phyloP scores from a whole-genome alignment of 345 rosid genomes.

The Sisymbrium irio region DNA sequence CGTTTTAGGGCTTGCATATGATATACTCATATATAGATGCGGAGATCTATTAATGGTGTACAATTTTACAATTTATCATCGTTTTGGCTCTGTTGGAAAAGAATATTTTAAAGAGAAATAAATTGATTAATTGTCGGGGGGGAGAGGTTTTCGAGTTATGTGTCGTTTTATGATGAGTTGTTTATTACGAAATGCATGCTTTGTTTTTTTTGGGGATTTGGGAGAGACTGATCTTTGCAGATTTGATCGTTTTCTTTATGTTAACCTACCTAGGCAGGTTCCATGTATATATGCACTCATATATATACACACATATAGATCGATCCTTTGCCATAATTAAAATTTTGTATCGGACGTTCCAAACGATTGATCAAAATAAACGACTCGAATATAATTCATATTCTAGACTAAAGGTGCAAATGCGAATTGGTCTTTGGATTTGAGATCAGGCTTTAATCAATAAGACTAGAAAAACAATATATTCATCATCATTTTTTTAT shows the following conservation, averaged over 20 bases:
- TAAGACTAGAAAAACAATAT: neutral
- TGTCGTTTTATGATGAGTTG: slow-evolving; percentile 37
- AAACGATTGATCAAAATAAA: neutral
- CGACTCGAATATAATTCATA: neutral
- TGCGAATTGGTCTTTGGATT: neutral
- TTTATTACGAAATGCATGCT: slow-evolving; percentile 40
- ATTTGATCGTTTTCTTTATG: slow-evolving; percentile 36
- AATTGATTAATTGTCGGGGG: slow-evolving; percentile 29
- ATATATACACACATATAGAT: neutral
- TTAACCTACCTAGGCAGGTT: slow-evolving; percentile 3
- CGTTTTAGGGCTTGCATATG: slow-evolving; percentile 18
- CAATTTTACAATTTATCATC: neutral
- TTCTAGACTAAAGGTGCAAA: neutral
- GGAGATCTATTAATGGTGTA: neutral
- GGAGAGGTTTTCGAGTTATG: slow-evolving; percentile 29
- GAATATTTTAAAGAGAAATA: neutral
- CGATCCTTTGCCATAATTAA: neutral
- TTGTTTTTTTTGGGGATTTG: slow-evolving; percentile 36
- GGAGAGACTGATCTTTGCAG: slow-evolving; percentile 35
- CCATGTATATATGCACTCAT: slow-evolving; percentile 17
- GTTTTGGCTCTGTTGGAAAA: neutral
- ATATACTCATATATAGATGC: neutral
- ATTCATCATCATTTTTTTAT: neutral
- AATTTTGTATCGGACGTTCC: neutral
- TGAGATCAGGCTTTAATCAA: neutral